Base-by-base conservation (phyloP, 129 eudicot species). In the Flaveria linearis region DNA sequence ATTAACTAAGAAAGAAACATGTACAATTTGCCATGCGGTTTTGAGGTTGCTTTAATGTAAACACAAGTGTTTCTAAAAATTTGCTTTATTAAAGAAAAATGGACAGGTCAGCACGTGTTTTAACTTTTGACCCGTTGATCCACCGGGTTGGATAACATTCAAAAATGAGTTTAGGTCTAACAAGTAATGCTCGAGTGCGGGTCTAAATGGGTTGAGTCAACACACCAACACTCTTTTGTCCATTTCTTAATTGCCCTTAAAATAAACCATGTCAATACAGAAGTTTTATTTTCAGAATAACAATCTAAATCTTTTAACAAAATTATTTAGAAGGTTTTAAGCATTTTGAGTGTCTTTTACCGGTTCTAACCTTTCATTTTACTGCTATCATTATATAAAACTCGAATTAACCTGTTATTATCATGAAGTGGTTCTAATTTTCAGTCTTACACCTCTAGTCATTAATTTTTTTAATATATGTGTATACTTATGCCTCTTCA, bases 351-450 rank as follows among this genome's bases (percentile, higher is more conserved):
- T 0, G 15, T 23, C 41, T 9, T 25, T 9, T 23, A 60, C 36
- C 41, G 1, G 39, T 39, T 46, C 63, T 71, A 12, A 71, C 14
- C 3, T 15, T 14, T 36, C 11, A 73, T 64, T 45, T 45, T 9
- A 10, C 49, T 9, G 17, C 79, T 76, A 20, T 58, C 70, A 43
- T 61, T 58, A 52, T 52, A 20, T 56, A 56, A 56, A 8, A 20
- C 62, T 9, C 62, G 12, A 18, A 56, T 56, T 56, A 9, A 56
- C 4, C 9, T 18, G 62, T 55, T 55, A 55, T 55, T 17, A 55
- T 55, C 13, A 55, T 1, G 8, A 7, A 52, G 1, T 45, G 1
- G 58, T 52, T 52, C 9, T 52, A 52, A 16, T 51, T 14, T 15
- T 51, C 47, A 3, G 47, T 43, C 12, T 43, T 43, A 7, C 12